Base-by-base conservation (phyloP, 768 basidiomycete genomes). In the Sporobolomyces roseus region DNA sequence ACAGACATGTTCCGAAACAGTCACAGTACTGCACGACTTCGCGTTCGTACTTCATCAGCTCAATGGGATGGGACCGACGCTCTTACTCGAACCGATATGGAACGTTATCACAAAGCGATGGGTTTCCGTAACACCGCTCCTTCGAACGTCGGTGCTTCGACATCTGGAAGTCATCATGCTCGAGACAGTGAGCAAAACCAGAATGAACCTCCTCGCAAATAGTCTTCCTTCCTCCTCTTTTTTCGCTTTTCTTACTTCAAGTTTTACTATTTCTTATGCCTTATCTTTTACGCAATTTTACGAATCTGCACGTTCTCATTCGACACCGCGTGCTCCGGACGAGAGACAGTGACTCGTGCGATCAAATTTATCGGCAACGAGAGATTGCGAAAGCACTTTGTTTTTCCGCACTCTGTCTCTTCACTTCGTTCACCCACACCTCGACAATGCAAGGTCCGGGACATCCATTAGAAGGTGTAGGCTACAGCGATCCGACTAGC, bases 31-130 rank as follows among this genome's bases (percentile, higher is more conserved):
- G 89, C 87, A 72, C 84, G 88, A 56, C 96, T 96, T 82, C 83
- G 93, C 65, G 88, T 90, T 10, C 83, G 94, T 53, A 90, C 91
- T 13, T 93, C 91, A 75, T 93, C 91, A 16, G 94, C 94, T 38
- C 96, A 96, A 77, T 98, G 94, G 94, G 84, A 86, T 9, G 91
- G 91, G n/a, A 80, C 87, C n/a, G 94, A 97, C 80, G 83, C 86
- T 30, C 80, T 98, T 74, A 93, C 91, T 21, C 78, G 82, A 29
- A 86, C 88, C 71, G 94, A 97, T 79, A 87, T 93, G 79, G 80
- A 83, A 65, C 89, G 91, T 71, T 98, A 97, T 77, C 91, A 88
- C 7, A 83, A 84, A 75, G 83, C 89, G 65, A 98, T 98, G 94
- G 93, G 93, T 10, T 97, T 63, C 61, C 13, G 17, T 10, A 50